Percentiles rank a stretch among this genome's conserved stretches.
phyloP scores from a whole-genome alignment of 306 rosid species.

The Begonia masoniana region DNA sequence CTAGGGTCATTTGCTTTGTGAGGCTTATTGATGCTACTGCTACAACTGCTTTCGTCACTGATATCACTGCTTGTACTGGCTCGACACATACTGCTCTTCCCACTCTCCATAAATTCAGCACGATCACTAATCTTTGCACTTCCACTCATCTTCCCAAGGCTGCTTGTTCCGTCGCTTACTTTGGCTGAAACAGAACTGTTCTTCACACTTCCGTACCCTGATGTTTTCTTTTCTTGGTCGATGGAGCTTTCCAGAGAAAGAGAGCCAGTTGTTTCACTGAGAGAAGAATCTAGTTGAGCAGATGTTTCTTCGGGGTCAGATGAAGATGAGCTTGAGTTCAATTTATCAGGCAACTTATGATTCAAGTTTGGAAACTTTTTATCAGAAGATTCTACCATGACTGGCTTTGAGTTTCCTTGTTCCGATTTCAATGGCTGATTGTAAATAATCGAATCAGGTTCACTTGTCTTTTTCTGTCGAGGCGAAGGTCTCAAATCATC shows the following conservation, averaged over 20 bases:
- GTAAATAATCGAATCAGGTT: conserved; percentile 22
- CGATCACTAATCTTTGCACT: conserved; percentile 86
- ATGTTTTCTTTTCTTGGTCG: conserved; percentile 69
- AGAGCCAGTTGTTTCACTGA: conserved; percentile 41
- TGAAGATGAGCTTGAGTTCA: conserved; percentile 37
- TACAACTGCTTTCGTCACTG: conserved; percentile 93
- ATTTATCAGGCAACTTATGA: conserved; percentile 37
- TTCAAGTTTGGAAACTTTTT: conserved; percentile 25
- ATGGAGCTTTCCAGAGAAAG: conserved; percentile 28
- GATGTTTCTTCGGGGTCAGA: conserved; percentile 31
- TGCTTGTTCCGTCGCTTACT: conserved; percentile 79
- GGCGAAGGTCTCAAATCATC: conserved; percentile 34
- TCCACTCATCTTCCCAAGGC: conserved; percentile 84
- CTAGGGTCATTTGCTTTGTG: conserved; percentile 97
- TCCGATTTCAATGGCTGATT: conserved; percentile 10
- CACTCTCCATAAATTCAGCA: conserved; percentile 80
- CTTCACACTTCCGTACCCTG: conserved; percentile 73
- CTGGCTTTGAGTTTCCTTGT: conserved; percentile 26
- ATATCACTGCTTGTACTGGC: conserved; percentile 97
- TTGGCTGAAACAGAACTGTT: conserved; percentile 71
- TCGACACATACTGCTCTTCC: conserved; percentile 89
- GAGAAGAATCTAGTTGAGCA: conserved; percentile 25
- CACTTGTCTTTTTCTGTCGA: conserved; percentile 20
- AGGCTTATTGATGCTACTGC: conserved; percentile 85
- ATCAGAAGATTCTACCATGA: conserved; percentile 29